Percentiles rank a stretch among this genome's conserved stretches.
phyloP scores from a whole-genome alignment of 768 basidiomycete genomes.

The Lentinula boryana region DNA sequence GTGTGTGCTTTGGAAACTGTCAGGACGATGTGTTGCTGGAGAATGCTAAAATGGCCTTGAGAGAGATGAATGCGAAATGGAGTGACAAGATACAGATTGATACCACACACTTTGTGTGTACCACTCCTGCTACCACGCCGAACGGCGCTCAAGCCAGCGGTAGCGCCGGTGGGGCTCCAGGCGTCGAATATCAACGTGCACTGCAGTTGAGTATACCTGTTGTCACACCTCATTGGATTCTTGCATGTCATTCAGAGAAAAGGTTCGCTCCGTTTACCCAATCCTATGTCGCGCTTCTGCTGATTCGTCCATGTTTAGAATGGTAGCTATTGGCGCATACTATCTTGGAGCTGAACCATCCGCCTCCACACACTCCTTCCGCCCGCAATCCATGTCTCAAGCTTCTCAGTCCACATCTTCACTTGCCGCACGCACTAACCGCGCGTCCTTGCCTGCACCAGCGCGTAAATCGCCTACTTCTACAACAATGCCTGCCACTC shows the following conservation, averaged over 20 bases:
- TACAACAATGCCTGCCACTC: conserved; percentile 20
- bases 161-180: conserved; percentile 51
- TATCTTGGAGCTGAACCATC: conserved; percentile 70
- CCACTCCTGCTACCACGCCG: conserved; percentile 72
- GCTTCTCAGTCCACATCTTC: conserved; percentile 32
- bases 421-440: conserved; percentile 36
- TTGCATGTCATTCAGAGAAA: conserved; percentile 82
- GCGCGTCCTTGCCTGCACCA: conserved; percentile 65
- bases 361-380: conserved; percentile 39
- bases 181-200: conserved; percentile 92
- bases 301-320: conserved; percentile 35
- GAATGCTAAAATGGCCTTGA: conserved; percentile 73
- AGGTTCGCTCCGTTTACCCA: conserved; percentile 40
- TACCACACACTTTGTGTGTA: conserved; percentile 97
- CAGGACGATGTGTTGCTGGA: conserved; percentile 72
- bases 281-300: neutral
- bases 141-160: conserved; percentile 51
- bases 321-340: conserved; percentile 80
- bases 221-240: conserved; percentile 91
- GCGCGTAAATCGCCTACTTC: conserved; percentile 35
- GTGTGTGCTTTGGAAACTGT: conserved; percentile 91
- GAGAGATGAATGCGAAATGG: conserved; percentile 86
- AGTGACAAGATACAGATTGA: conserved; percentile 94
- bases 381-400: conserved; percentile 78
- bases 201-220: conserved; percentile 91